Base-by-base conservation (phyloP, 2,329 filamentous ascomycete genomes). In the Leptodontidium sp. region DNA sequence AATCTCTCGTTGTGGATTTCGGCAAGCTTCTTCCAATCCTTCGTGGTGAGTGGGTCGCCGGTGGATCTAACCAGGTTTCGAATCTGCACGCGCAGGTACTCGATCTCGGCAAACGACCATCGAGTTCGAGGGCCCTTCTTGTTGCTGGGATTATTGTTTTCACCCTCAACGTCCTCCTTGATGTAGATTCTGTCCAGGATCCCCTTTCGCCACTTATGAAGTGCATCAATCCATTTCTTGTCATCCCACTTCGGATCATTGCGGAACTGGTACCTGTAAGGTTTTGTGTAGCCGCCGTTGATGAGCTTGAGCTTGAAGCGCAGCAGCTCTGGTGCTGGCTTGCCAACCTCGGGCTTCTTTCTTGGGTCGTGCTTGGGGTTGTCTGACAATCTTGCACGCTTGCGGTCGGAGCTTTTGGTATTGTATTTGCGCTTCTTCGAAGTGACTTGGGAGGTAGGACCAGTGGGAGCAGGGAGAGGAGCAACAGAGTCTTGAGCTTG, bases 1-100 rank as follows among this genome's bases (percentile, higher is more conserved):
- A 61, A 61, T 11, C 58, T 17, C 40, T 61, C 26, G 43, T 61
- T 61, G 43, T 61, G 58, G 21, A n/a, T 9, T n/a, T 61, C 43
- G 24, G 40, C 21, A 15, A 61, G 24, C 21, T 26, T 47, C 14
- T 47, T 29, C 38, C 38, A 61, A 14, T 61, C 58, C 26, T 47
- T 45, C 21, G 24, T 38, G 17, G 21, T 21, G 6, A 61, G 58
- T 32, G 11, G 8, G 7, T 17, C 40, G 2, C 58, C 58, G 0
- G 58, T 61, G 14, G 15, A 26, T 6, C 15, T 24, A n/a, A 61
- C 58, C n/a, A 24, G 45, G 7, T 47, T 47, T 47, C 43, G 26
- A 24, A 61, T 61, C 12, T 61, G 21, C 40, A 29, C 15, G 4
- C 43, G 58, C 21, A 61, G 12, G 26, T 26, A 47, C 40, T 61